phyloP scores from a whole-genome alignment of 768 basidiomycete species.

The Peribolospora baueri region DNA sequence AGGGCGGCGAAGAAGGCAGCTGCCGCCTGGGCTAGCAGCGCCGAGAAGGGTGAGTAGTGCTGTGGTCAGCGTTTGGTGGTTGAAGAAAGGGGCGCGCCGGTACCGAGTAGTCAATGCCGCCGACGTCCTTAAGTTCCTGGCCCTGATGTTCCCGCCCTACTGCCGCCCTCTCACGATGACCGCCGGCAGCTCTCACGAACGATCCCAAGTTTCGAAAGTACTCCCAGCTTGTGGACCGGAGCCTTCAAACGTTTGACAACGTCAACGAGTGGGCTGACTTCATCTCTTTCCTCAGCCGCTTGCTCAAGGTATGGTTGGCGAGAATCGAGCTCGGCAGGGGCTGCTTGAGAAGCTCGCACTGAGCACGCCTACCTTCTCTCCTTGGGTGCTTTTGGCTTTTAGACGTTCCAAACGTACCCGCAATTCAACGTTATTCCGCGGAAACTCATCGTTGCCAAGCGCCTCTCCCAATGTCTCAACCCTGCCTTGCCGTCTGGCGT shows the following conservation, averaged over 20 bases:
- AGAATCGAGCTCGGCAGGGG: not conserved
- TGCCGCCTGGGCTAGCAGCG: no score
- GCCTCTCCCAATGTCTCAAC: constrained; percentile 83
- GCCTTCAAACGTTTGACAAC: constrained; percentile 73
- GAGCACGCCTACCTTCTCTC: not conserved
- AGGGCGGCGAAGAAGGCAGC: no score
- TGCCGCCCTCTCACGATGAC: no score
- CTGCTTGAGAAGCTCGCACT: not conserved
- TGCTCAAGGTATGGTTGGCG: constrained; percentile 44
- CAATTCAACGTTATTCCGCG: constrained; percentile 91
- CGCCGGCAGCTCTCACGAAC: not conserved
- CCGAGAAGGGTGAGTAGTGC: no score
- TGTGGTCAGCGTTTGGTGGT: no score
- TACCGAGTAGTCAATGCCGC: no score
- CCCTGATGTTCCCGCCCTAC: no score
- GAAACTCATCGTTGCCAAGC: constrained; percentile 81
- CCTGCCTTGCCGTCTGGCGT: constrained; percentile 94
- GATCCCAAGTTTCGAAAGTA: constrained; percentile 94
- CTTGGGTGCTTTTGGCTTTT: not conserved
- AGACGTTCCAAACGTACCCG: constrained; percentile 82
- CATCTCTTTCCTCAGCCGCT: constrained; percentile 81
- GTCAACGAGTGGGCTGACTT: constrained; percentile 99
- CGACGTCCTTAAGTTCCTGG: no score
- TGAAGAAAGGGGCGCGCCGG: no score
- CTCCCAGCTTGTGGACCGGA: constrained; percentile 71